Evolutionary conservation across 2,329 filamentous ascomycete genomes (phyloP), one percentile per base, ranked within the genome.

Genomic region (Diplocarpon mali): DNA sequence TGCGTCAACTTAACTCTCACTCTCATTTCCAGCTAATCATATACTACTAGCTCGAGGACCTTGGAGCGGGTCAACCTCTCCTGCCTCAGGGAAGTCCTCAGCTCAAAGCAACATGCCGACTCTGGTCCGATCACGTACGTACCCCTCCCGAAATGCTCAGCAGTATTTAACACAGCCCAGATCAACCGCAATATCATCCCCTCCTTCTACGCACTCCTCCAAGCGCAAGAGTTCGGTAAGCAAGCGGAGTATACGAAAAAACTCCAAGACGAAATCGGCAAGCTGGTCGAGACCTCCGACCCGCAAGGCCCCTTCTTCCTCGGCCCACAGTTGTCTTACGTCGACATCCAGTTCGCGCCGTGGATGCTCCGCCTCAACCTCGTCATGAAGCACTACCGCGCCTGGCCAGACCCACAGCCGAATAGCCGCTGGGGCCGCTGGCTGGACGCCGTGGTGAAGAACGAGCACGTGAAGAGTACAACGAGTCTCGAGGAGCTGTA

Each of bases 41-140:
- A 20, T 41, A 45, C 36, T 20, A 83, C 36, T 20, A 83, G 77
- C 72, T 92, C 30, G 87, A 93, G 58, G 88, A 94, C 56, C 65
- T 86, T 24, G 69, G 76, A 28, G 62, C 70, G 20, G 75, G 76
- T 1, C 66, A 71, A 4, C 64, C 76, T 6, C 66, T 93, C 7
- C 68, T 88, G 24, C 85, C 85, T 1, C 66, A 70, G 0, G 73
- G 72, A 27, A 67, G 81, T 57, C 70, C 83, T 1, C 79, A 82
- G 56, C 63, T 78, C 12, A 78, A 80, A 53, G 87, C 88, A 2
- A 77, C 83, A 45, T 86, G 78, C 47, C 76, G 87, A 35, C 65
- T 92, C 9, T 94, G 87, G 87, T 73, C 78, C 20, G 83, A 90
- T 53, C 85, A 92, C 67, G 79, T 86, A 65, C 62, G 75, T 61